Percentiles rank a stretch among this genome's conserved stretches.
These are phyloP conservation scores for Taphrina confusa DNA, from an alignment of 1,139 yeast genomes.

Conservation along the genomic window DNA sequence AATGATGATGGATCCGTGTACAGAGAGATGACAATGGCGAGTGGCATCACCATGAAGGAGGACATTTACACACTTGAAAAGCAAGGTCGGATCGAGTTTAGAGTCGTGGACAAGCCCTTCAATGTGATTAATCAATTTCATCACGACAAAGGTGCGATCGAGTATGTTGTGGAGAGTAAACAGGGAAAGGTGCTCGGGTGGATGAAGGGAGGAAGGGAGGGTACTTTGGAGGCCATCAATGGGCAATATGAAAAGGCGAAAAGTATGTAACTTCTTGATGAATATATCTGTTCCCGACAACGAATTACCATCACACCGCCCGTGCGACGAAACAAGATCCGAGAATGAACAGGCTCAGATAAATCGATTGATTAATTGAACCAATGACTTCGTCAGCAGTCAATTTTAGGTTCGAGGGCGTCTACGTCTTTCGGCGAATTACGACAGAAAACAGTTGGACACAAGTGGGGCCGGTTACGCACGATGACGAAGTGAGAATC, in stretches of 20 bases:
- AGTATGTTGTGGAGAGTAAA: conserved; percentile 25
- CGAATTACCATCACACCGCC: no score
- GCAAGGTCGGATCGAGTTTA: conserved; percentile 13
- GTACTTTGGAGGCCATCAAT: conserved; percentile 20
- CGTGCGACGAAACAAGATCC: no score
- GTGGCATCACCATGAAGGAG: conserved; percentile 23
- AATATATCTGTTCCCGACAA: no score
- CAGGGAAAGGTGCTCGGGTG: conserved; percentile 24
- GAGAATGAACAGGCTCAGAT: no score
- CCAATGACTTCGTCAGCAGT: no score
- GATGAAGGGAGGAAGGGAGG: conserved; percentile 26
- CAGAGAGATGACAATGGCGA: conserved; percentile 26
- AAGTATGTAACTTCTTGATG: conserved; percentile 3
- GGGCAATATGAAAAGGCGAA: conserved; percentile 23
- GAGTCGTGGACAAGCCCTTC: conserved; percentile 20
- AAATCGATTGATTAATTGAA: no score
- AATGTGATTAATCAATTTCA: conserved; percentile 19
- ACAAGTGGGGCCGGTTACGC: no score
- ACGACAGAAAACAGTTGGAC: no score
- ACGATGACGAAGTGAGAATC: no score
- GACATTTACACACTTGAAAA: conserved; percentile 1
- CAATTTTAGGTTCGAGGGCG: no score
- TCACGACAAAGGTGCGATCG: conserved; percentile 11
- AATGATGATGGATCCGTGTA: conserved; percentile 18
- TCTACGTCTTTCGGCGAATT: no score